phyloP scores from a whole-genome alignment of 1,284 basidiomycete species.

The Ceratorhiza oryzae-sativae region DNA sequence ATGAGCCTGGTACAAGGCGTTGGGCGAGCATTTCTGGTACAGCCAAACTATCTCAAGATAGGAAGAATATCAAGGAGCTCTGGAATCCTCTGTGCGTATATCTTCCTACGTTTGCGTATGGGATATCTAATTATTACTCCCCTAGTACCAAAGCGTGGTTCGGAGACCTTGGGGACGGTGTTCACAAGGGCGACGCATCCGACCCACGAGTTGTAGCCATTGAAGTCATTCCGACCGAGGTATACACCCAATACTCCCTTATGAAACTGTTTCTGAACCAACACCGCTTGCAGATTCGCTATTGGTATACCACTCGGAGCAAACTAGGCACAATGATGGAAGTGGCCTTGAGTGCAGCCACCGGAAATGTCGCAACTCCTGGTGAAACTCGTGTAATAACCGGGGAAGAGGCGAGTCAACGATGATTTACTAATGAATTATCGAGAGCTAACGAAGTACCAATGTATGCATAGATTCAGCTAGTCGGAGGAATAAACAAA shows the following conservation, averaged over 20 bases:
- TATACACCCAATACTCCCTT: constrained; percentile 72
- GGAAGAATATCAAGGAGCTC: constrained; percentile 69
- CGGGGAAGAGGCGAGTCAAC: constrained; percentile 61
- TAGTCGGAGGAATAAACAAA: constrained; percentile 19
- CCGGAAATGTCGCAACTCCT: constrained; percentile 64
- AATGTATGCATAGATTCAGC: not conserved
- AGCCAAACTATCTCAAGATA: constrained; percentile 71
- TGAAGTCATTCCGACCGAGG: constrained; percentile 79
- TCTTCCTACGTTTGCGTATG: not conserved
- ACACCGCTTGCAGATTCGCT: constrained; percentile 60
- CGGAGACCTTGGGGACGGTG: constrained; percentile 84
- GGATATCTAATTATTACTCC: not conserved
- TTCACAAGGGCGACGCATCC: constrained; percentile 80
- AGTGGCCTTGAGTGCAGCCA: constrained; percentile 61
- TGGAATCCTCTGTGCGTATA: constrained; percentile 66
- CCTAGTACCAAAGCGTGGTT: constrained; percentile 78
- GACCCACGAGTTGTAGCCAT: constrained; percentile 86
- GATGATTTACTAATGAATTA: not conserved
- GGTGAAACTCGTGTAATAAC: constrained; percentile 69
- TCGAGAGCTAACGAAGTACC: not conserved
- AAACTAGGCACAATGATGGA: constrained; percentile 59
- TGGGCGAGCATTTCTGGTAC: constrained; percentile 88
- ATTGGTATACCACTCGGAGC: constrained; percentile 67
- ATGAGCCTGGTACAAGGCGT: constrained; percentile 72
- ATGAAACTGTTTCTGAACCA: constrained; percentile 72